phyloP scores from a whole-genome alignment of 495 filamentous ascomycete species.

The Hyaloscypha hepaticicola region DNA sequence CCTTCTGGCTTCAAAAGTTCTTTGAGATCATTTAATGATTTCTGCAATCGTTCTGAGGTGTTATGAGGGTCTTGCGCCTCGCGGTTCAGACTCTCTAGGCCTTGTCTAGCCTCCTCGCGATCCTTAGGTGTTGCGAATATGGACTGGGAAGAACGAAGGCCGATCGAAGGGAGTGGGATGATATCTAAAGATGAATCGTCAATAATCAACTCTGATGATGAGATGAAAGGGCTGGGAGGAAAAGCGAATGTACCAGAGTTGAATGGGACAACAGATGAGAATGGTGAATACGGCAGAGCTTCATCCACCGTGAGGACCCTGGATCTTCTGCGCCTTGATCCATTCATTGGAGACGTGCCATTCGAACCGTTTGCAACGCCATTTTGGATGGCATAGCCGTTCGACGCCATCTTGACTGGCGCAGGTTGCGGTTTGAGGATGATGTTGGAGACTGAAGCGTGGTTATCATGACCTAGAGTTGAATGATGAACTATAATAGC shows the following conservation, averaged over 20 bases:
- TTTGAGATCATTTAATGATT: constrained; percentile 63
- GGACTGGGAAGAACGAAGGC: constrained; percentile 49
- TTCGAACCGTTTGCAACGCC: constrained; percentile 20
- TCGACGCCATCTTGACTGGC: constrained; percentile 24
- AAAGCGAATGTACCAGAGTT: constrained; percentile 59
- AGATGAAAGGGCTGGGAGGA: neutral
- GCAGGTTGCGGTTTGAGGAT: neutral
- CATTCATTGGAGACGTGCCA: constrained; percentile 11
- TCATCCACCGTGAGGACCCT: constrained; percentile 62
- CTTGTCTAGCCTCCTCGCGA: constrained; percentile 40
- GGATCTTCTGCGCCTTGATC: constrained; percentile 22
- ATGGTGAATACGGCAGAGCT: constrained; percentile 86
- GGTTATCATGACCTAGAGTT: constrained; percentile 16
- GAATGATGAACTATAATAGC: neutral
- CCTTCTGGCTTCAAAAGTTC: constrained; percentile 65
- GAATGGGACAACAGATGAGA: constrained; percentile 87
- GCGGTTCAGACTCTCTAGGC: constrained; percentile 50
- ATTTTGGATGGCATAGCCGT: constrained; percentile 23
- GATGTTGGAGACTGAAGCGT: neutral
- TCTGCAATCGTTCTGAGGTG: constrained; percentile 43
- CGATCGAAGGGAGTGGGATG: constrained; percentile 65
- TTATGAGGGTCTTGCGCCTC: constrained; percentile 42
- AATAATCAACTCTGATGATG: neutral
- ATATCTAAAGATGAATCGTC: constrained; percentile 49
- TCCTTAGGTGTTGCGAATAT: constrained; percentile 38